Conservation (phyloP, 2,329 filamentous ascomycete genomes). For the Fusarium sarcochroum region DNA sequence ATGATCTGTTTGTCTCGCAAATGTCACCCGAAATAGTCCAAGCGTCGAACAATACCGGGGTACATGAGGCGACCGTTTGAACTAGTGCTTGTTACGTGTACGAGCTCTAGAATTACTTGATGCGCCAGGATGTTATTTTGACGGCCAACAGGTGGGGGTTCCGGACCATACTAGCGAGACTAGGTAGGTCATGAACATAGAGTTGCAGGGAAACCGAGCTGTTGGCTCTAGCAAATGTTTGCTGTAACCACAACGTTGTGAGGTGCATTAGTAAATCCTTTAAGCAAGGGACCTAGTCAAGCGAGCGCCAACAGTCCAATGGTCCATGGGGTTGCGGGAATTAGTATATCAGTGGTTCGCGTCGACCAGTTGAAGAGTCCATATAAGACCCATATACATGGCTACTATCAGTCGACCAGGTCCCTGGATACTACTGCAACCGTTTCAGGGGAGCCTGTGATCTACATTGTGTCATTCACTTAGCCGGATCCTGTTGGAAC, state of each 20-base stretch:
- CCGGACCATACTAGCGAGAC: not conserved
- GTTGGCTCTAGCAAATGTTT: constrained; percentile 19
- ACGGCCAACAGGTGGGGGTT: constrained; percentile 6
- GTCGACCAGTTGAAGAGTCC: not conserved
- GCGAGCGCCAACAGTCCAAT: not conserved
- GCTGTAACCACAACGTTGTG: not conserved
- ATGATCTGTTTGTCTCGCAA: not conserved
- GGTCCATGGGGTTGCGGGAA: constrained; percentile 15
- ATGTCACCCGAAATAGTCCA: not conserved
- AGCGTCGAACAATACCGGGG: not conserved
- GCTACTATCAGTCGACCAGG: constrained; percentile 1
- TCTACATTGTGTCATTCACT: constrained; percentile 22
- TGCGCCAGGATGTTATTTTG: not conserved
- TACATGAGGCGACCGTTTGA: constrained; percentile 17
- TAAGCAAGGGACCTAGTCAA: not conserved
- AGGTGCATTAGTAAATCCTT: not conserved
- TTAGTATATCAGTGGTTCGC: constrained; percentile 1
- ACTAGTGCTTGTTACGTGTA: constrained; percentile 5
- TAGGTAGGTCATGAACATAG: constrained; percentile 4
- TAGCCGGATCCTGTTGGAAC: constrained; percentile 4
- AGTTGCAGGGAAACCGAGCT: constrained; percentile 12
- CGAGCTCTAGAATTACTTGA: not conserved
- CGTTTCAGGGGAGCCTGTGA: constrained; percentile 16
- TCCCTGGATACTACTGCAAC: constrained; percentile 4
- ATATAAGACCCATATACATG: not conserved